Conservation (phyloP, 441 rosid species). For the Adansonia madagascariensis region DNA sequence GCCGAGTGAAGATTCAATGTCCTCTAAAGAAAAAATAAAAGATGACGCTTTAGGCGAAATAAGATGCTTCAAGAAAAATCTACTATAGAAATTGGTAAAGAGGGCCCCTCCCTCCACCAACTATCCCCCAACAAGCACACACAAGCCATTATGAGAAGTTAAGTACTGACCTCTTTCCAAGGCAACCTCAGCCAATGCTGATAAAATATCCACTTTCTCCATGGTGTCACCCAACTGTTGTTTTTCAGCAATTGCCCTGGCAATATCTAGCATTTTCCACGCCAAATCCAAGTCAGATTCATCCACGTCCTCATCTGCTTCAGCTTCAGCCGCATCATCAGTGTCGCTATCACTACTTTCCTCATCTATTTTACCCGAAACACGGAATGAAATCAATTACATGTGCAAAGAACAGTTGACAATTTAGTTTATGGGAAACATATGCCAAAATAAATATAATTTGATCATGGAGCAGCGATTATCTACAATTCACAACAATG, state of each 20-base stretch:
- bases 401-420: background rate
- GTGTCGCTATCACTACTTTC: slow-evolving; percentile 54
- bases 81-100: background rate
- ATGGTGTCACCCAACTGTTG: slow-evolving; percentile 55
- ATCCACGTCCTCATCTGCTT: slow-evolving; percentile 69
- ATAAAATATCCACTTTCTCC: slow-evolving; percentile 84
- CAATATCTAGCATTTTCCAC: slow-evolving; percentile 93
- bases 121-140: background rate
- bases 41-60: background rate
- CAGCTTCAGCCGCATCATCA: slow-evolving; percentile 66
- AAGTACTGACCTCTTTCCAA: slow-evolving; percentile 77
- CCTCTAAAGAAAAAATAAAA: slow-evolving; percentile 57
- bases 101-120: background rate
- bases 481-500: background rate
- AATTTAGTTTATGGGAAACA: background rate
- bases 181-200: slow-evolving; percentile 80
- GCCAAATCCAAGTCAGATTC: slow-evolving; percentile 91
- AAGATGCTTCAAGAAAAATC: slow-evolving; percentile 5
- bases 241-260: slow-evolving; percentile 85
- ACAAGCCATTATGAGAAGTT: background rate
- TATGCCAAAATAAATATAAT: background rate
- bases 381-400: background rate
- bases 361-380: slow-evolving; percentile 42
- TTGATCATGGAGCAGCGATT: background rate
- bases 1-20: slow-evolving; percentile 79